Percentiles rank a stretch among this genome's conserved stretches.
Conservation (phyloP, 164 flowering plant species). For the Macadamia tetraphylla region DNA sequence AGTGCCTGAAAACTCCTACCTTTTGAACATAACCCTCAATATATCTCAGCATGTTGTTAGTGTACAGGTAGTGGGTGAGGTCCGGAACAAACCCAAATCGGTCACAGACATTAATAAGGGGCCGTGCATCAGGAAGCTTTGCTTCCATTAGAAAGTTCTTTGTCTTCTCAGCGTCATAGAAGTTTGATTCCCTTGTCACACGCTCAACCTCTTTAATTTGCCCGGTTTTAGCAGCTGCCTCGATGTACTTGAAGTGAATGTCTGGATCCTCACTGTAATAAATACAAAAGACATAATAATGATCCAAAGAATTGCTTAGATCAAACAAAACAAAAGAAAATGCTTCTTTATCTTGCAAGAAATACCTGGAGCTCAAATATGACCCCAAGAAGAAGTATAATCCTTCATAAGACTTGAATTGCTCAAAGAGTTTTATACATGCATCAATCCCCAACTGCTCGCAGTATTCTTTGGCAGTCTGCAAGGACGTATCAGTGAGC, state of each 20-base stretch:
- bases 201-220: slow-evolving; percentile 99
- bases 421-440: slow-evolving; percentile 95
- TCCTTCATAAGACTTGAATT: slow-evolving; percentile 97
- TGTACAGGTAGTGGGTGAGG: slow-evolving; percentile 90
- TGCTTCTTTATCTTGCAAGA: not conserved
- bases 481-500: slow-evolving; percentile 13
- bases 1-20: slow-evolving; percentile 32
- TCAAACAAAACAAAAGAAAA: slow-evolving; percentile 1
- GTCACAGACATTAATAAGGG: slow-evolving; percentile 97
- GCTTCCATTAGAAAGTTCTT: slow-evolving; percentile 98
- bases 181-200: slow-evolving; percentile 96
- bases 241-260: slow-evolving; percentile 96
- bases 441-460: slow-evolving; percentile 96
- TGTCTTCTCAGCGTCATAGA: slow-evolving; percentile 94
- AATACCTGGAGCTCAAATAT: slow-evolving; percentile 91
- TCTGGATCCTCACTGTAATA: slow-evolving; percentile 95
- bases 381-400: slow-evolving; percentile 96
- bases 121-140: slow-evolving; percentile 99
- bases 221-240: slow-evolving; percentile 99
- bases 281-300: slow-evolving; percentile 7
- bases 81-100: slow-evolving; percentile 99
- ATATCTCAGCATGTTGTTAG: slow-evolving; percentile 96
- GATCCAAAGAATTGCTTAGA: not conserved
- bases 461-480: slow-evolving; percentile 94
- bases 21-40: slow-evolving; percentile 99